Conservation (phyloP, 805 yeast species). For the Maudiozyma serrabonitensis region DNA sequence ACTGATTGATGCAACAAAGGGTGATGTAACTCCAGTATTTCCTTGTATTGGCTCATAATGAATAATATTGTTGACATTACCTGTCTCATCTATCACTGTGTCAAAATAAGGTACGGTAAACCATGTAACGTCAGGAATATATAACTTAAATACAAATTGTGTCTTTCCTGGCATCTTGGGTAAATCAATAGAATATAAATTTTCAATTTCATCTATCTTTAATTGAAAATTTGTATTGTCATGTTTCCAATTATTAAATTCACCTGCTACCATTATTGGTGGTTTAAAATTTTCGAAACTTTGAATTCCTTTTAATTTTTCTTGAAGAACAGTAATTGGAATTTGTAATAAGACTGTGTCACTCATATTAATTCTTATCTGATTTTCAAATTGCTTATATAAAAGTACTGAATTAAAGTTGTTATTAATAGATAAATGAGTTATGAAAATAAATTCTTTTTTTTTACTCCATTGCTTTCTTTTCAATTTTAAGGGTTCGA, state of each 20-base stretch:
- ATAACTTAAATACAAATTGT: constrained; percentile 15
- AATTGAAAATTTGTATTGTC: constrained; percentile 9
- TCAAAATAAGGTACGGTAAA: constrained; percentile 18
- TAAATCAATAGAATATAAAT: constrained; percentile 11
- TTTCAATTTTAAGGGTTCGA: too few relatives aligned
- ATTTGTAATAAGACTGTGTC: not conserved
- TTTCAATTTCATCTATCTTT: constrained; percentile 7
- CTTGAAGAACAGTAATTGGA: not conserved
- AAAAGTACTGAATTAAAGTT: too few relatives aligned
- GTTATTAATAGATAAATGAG: too few relatives aligned
- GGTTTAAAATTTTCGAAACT: not conserved
- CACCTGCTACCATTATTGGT: constrained; percentile 20
- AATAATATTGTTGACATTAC: constrained; percentile 18
- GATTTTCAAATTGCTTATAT: too few relatives aligned
- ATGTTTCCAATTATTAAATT: constrained; percentile 23
- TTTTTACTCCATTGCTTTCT: too few relatives aligned
- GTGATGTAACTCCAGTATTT: not conserved
- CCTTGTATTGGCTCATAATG: constrained; percentile 1
- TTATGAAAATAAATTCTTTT: too few relatives aligned
- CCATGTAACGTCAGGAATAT: constrained; percentile 21
- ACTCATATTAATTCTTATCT: not conserved
- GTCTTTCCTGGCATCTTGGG: constrained; percentile 9
- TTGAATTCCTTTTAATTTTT: not conserved
- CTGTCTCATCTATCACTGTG: constrained; percentile 16
- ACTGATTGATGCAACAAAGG: not conserved